phyloP scores from a whole-genome alignment of 257 asterid genomes.

The Nicotiana knightiana region DNA sequence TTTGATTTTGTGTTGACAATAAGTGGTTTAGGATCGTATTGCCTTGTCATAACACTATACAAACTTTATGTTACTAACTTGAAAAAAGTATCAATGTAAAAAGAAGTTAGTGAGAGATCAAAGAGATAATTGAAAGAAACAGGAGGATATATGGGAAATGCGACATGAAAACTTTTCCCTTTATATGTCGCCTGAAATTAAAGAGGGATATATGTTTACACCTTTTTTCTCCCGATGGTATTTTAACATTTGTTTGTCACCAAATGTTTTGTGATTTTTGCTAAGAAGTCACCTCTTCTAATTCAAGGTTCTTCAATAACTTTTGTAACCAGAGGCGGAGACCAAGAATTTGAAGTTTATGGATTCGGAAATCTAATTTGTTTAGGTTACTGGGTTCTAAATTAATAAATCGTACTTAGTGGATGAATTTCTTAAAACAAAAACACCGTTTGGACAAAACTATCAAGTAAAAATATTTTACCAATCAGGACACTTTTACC shows the following conservation, averaged over 20 bases:
- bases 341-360: too few species aligned
- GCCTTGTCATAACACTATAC: neutral
- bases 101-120: neutral
- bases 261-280: neutral
- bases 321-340: too few species aligned
- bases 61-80: neutral
- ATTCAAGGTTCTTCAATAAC: neutral
- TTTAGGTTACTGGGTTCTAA: too few species aligned
- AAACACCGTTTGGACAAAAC: too few species aligned
- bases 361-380: too few species aligned
- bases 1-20: neutral
- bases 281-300: neutral
- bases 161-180: neutral
- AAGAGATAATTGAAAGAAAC: neutral
- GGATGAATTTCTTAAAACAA: too few species aligned
- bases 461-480: too few species aligned
- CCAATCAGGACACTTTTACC: too few species aligned
- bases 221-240: neutral
- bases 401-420: too few species aligned
- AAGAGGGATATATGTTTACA: neutral
- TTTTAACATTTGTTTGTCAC: neutral
- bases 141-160: neutral
- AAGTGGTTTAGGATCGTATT: neutral
- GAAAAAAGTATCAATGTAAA: neutral
- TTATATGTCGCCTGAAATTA: neutral